phyloP scores from a whole-genome alignment of 2,329 filamentous ascomycete species.

The Aspergillus sp. region DNA sequence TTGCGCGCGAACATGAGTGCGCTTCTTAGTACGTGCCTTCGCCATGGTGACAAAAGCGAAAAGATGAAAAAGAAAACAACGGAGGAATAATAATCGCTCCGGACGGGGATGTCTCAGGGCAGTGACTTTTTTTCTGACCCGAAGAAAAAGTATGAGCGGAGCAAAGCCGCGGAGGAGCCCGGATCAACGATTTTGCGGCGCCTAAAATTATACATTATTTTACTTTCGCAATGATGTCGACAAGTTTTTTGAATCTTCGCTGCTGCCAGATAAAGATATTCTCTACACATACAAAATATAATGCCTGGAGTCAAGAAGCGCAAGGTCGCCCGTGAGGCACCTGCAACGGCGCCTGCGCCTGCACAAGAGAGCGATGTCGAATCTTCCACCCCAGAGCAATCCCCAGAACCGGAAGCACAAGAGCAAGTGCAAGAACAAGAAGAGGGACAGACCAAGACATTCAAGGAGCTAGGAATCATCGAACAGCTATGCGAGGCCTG shows the following conservation, averaged over 20 bases:
- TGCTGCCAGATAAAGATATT: not conserved
- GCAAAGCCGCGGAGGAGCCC: slow-evolving; percentile 28
- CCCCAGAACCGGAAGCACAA: slow-evolving; percentile 6
- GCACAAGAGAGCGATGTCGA: slow-evolving; percentile 27
- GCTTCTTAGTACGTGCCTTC: slow-evolving; percentile 79
- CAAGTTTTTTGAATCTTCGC: slow-evolving; percentile 14
- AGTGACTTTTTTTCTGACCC: slow-evolving; percentile 34
- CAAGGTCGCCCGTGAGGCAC: slow-evolving; percentile 36
- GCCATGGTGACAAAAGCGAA: slow-evolving; percentile 61
- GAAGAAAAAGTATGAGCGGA: slow-evolving; percentile 35
- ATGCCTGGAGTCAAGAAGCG: slow-evolving; percentile 46
- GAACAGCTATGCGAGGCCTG: slow-evolving; percentile 90
- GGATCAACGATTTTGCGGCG: slow-evolving; percentile 42
- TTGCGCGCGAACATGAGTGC: slow-evolving; percentile 74
- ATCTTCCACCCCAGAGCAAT: slow-evolving; percentile 23
- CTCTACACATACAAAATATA: slow-evolving; percentile 6
- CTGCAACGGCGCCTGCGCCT: slow-evolving; percentile 21
- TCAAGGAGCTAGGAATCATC: slow-evolving; percentile 69
- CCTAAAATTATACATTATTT: slow-evolving; percentile 35
- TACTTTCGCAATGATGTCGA: slow-evolving; percentile 5
- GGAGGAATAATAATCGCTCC: not conserved
- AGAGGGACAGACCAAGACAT: slow-evolving; percentile 42
- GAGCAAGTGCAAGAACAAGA: slow-evolving; percentile 7
- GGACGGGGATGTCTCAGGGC: slow-evolving; percentile 14
- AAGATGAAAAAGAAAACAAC: slow-evolving; percentile 5